These are phyloP conservation scores for Hypoxylon sp. DNA, from an alignment of 2,329 filamentous ascomycete genomes.

Conservation along the genomic window DNA sequence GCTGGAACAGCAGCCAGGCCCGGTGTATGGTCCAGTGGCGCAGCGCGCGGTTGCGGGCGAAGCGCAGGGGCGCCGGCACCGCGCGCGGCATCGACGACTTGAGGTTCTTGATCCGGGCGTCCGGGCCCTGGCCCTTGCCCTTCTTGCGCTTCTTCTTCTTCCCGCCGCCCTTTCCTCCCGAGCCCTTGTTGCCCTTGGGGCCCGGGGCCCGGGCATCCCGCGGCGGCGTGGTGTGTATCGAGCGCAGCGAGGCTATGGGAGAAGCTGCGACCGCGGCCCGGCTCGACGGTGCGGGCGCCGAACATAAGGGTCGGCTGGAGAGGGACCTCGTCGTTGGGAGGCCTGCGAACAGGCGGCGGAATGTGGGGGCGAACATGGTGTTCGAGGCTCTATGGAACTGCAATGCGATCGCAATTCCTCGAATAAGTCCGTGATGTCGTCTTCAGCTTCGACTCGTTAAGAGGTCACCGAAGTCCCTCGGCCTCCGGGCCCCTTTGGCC, in stretches of 20 bases:
- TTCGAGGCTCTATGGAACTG: not conserved
- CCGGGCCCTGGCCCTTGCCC: slow-evolving; percentile 49
- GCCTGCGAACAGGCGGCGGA: slow-evolving; percentile 40
- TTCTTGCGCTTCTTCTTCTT: slow-evolving; percentile 31
- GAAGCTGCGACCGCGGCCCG: not conserved
- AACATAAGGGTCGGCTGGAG: slow-evolving; percentile 1
- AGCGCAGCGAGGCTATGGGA: slow-evolving; percentile 12
- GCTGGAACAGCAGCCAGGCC: slow-evolving; percentile 84
- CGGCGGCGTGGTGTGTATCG: slow-evolving; percentile 35
- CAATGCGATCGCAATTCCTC: not conserved
- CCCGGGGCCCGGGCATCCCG: slow-evolving; percentile 28
- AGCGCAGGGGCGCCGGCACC: slow-evolving; percentile 76
- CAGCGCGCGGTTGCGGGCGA: slow-evolving; percentile 85
- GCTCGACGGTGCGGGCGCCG: not conserved
- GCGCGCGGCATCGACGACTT: slow-evolving; percentile 58
- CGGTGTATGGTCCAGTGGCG: slow-evolving; percentile 99
- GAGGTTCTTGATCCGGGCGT: slow-evolving; percentile 55
- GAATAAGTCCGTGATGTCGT: not conserved
- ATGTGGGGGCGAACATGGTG: slow-evolving; percentile 34
- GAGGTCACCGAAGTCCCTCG: no score
- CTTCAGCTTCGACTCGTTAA: not conserved
- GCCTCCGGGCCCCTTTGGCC: no score
- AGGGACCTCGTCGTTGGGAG: slow-evolving; percentile 27
- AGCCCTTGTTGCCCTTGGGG: slow-evolving; percentile 9
- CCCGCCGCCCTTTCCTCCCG: not conserved